Percentiles rank a stretch among this genome's conserved stretches.
Evolutionary conservation across 2,329 filamentous ascomycete species (phyloP).

Genomic region (Westerdykella aurantiaca): DNA sequence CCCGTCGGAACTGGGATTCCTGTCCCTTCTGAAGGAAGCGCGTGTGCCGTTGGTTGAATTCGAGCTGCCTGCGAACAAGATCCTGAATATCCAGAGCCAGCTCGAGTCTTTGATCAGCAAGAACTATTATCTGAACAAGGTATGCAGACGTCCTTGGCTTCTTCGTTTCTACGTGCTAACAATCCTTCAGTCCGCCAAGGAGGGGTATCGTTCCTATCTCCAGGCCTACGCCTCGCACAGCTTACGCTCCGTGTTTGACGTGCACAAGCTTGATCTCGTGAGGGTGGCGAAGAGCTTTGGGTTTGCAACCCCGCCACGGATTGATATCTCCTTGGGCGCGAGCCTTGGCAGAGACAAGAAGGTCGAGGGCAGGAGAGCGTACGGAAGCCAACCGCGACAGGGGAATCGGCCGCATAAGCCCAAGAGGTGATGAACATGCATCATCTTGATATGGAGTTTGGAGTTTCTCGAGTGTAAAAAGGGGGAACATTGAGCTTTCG

Average conservation of each 20-base stretch:
- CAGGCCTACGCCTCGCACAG: conserved; percentile 90
- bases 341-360: conserved; percentile 69
- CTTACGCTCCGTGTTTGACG: conserved; percentile 76
- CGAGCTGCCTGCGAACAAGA: conserved; percentile 87
- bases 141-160: conserved; percentile 23
- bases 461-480: background rate
- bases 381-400: conserved; percentile 73
- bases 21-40: conserved; percentile 84
- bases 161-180: conserved; percentile 3
- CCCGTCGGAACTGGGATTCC: conserved; percentile 85
- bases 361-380: conserved; percentile 58
- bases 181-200: conserved; percentile 53
- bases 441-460: background rate
- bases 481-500: too few species aligned
- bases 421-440: conserved; percentile 20
- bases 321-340: conserved; percentile 72
- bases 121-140: conserved; percentile 96
- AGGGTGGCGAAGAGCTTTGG: conserved; percentile 84
- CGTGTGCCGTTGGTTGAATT: conserved; percentile 93
- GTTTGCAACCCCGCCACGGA: conserved; percentile 68
- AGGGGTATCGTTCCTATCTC: conserved; percentile 81
- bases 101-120: conserved; percentile 89
- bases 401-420: conserved; percentile 50
- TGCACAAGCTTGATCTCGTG: conserved; percentile 73
- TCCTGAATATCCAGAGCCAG: conserved; percentile 67